A percentile compares a stretch with the other conserved stretches of the same genome.
phyloP scores from a whole-genome alignment of 768 basidiomycete genomes.

The Leccinum uliginosum region DNA sequence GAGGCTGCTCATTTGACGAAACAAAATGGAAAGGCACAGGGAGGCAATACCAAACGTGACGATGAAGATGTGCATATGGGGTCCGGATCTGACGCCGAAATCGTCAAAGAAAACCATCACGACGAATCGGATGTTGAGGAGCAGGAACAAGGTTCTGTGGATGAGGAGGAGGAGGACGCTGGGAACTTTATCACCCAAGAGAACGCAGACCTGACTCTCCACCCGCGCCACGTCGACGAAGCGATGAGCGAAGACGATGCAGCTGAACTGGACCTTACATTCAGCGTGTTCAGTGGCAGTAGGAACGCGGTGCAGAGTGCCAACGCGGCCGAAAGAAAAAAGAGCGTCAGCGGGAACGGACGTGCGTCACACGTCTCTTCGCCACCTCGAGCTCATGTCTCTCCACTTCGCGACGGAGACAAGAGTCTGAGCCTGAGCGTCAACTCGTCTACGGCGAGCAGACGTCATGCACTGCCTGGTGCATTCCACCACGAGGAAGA shows the following conservation, averaged over 20 bases:
- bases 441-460: conserved; percentile 12
- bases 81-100: conserved; percentile 16
- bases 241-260: conserved; percentile 4
- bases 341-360: neutral
- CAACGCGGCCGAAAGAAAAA: neutral
- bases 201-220: conserved; percentile 19
- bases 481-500: conserved; percentile 45
- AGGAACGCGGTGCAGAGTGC: neutral
- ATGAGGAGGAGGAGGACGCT: conserved; percentile 10
- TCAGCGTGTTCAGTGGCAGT: conserved; percentile 21
- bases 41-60: neutral
- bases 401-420: conserved; percentile 10
- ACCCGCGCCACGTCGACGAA: conserved; percentile 6
- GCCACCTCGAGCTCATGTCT: conserved; percentile 6
- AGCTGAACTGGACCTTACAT: conserved; percentile 9
- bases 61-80: conserved; percentile 22
- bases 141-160: neutral
- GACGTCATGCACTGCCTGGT: conserved; percentile 38
- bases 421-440: conserved; percentile 11
- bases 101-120: conserved; percentile 4
- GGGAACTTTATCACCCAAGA: conserved; percentile 20
- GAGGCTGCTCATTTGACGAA: neutral
- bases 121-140: conserved; percentile 1
- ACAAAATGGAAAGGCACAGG: conserved; percentile 8
- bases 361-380: conserved; percentile 3